These are phyloP conservation scores for Westerdykella sp. DNA, from an alignment of 2,329 filamentous ascomycete genomes.

Conservation along the genomic window DNA sequence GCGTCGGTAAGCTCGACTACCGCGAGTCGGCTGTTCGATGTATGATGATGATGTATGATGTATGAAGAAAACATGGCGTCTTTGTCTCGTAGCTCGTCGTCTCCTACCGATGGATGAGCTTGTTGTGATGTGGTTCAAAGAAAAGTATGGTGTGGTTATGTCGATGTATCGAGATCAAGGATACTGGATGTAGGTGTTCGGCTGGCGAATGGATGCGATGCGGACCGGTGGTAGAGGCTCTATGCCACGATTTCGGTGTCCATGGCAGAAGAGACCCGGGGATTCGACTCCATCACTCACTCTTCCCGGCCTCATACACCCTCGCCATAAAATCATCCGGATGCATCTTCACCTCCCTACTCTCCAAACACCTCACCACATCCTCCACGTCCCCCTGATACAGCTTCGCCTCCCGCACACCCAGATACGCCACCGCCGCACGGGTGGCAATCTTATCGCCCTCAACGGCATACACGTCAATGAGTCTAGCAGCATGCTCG, in stretches of 20 bases:
- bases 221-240: not conserved
- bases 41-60: too few relatives aligned
- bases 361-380: constrained; percentile 13
- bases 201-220: too few relatives aligned
- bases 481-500: constrained; percentile 65
- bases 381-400: constrained; percentile 40
- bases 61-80: too few relatives aligned
- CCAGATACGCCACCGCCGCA: constrained; percentile 62
- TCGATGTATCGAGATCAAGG: too few relatives aligned
- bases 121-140: too few relatives aligned
- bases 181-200: too few relatives aligned
- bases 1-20: too few relatives aligned
- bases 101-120: too few relatives aligned
- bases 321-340: constrained; percentile 29
- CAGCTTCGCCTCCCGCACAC: constrained; percentile 46
- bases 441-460: constrained; percentile 66
- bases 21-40: too few relatives aligned
- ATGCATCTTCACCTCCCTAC: constrained; percentile 13
- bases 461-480: constrained; percentile 80
- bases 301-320: constrained; percentile 33
- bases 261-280: not conserved
- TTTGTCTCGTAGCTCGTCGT: too few relatives aligned
- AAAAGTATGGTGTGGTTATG: too few relatives aligned
- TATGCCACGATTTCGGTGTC: not conserved
- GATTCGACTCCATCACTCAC: constrained; percentile 1